Evolutionary conservation across 2,329 filamentous ascomycete species (phyloP).

Genomic region (Penicillium sp.): DNA sequence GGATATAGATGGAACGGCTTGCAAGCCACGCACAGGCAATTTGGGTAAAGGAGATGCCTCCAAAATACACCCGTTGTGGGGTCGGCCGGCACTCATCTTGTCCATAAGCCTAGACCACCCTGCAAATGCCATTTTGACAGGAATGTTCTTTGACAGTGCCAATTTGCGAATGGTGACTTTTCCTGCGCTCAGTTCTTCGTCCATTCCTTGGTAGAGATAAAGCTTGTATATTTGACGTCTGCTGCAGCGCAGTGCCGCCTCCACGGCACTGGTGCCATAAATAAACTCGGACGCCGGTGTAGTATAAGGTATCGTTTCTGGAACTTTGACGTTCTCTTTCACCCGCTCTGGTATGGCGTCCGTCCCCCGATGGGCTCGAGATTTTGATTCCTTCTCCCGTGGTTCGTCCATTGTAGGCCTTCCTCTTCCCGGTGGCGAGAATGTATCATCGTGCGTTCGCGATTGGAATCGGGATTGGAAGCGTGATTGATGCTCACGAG

Average conservation of each 20-base stretch:
- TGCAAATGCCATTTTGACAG: constrained; percentile 59
- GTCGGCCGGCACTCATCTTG: constrained; percentile 76
- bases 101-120: constrained; percentile 69
- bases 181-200: constrained; percentile 50
- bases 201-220: constrained; percentile 68
- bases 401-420: neutral
- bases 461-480: constrained; percentile 8
- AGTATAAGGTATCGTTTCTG: constrained; percentile 62
- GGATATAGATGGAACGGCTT: constrained; percentile 47
- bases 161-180: constrained; percentile 39
- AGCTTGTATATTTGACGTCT: constrained; percentile 78
- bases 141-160: constrained; percentile 48
- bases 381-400: constrained; percentile 8
- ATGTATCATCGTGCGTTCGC: neutral
- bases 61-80: constrained; percentile 86
- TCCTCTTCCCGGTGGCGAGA: neutral
- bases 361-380: constrained; percentile 22
- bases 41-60: constrained; percentile 82
- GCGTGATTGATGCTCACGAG: constrained; percentile 22
- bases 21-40: constrained; percentile 63
- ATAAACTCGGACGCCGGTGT: constrained; percentile 89
- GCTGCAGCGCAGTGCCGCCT: constrained; percentile 69
- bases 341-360: constrained; percentile 33
- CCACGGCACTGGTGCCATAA: constrained; percentile 78
- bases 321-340: constrained; percentile 38